These are phyloP conservation scores for Globisporangium irregulare DNA, from an alignment of 352 stramenopile genomes.

Conservation along the genomic window DNA sequence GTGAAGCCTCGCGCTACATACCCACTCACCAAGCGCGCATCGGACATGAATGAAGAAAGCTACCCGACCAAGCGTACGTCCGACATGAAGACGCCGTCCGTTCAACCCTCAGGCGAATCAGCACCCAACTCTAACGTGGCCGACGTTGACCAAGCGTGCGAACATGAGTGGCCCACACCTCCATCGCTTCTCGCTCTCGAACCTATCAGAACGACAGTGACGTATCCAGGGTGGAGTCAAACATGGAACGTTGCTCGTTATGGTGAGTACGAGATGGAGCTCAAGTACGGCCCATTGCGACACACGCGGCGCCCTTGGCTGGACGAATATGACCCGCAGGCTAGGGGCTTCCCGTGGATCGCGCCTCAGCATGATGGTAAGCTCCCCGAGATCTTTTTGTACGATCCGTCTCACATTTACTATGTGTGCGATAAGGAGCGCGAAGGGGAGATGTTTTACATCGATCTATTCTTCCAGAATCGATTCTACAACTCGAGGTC, in stretches of 20 bases:
- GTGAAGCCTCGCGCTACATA: neutral
- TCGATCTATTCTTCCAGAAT: neutral
- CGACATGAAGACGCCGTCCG: neutral
- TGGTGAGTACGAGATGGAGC: neutral
- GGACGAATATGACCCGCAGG: neutral
- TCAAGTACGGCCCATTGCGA: neutral
- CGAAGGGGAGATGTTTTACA: neutral
- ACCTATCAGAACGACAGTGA: neutral
- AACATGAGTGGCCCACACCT: neutral
- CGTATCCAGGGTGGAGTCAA: neutral
- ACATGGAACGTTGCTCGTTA: neutral
- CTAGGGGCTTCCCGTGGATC: neutral
- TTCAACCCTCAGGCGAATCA: no score
- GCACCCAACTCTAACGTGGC: neutral
- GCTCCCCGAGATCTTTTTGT: neutral
- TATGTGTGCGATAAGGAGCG: neutral
- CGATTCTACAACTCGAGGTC: neutral
- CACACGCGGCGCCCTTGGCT: neutral
- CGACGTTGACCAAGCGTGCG: neutral
- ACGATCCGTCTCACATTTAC: neutral
- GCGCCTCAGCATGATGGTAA: neutral
- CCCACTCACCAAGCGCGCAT: neutral
- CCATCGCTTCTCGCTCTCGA: neutral
- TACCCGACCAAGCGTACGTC: neutral
- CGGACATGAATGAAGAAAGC: neutral